Evolutionary conservation across 164 flowering plant species (phyloP).

Genomic region (Cinnamomum chago): DNA sequence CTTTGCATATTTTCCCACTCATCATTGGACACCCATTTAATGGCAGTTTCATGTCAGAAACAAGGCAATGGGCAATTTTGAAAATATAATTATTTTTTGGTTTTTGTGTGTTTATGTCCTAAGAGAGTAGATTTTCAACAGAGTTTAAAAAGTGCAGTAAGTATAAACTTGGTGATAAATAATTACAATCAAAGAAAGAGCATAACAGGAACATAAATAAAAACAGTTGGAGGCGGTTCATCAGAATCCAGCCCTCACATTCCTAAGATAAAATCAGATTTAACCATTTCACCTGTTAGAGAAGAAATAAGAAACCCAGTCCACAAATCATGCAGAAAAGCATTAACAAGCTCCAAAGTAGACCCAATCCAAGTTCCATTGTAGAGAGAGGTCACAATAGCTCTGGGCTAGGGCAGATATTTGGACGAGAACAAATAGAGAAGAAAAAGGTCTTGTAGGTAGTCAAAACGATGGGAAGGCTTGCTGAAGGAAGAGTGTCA

Average conservation of each 20-base stretch:
- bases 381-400: no score
- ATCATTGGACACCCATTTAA: neutral
- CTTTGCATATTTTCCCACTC: neutral
- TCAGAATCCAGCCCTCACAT: neutral
- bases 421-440: no score
- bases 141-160: no score
- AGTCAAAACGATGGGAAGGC: no score
- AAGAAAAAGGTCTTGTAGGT: no score
- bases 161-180: no score
- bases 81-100: no score
- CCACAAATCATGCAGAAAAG: neutral
- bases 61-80: neutral
- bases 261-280: neutral
- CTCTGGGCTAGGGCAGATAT: no score
- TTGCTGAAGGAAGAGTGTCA: no score
- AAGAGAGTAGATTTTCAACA: no score
- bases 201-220: no score
- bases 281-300: neutral
- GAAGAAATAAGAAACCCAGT: neutral
- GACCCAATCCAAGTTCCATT: neutral
- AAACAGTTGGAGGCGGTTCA: neutral
- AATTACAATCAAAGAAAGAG: neutral
- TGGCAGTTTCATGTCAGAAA: neutral
- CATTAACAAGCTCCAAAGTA: neutral
- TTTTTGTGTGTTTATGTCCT: no score